Evolutionary conservation across 768 basidiomycete genomes (phyloP), one percentile per base, ranked within the genome.

Genomic region (Tulasnella sp.): DNA sequence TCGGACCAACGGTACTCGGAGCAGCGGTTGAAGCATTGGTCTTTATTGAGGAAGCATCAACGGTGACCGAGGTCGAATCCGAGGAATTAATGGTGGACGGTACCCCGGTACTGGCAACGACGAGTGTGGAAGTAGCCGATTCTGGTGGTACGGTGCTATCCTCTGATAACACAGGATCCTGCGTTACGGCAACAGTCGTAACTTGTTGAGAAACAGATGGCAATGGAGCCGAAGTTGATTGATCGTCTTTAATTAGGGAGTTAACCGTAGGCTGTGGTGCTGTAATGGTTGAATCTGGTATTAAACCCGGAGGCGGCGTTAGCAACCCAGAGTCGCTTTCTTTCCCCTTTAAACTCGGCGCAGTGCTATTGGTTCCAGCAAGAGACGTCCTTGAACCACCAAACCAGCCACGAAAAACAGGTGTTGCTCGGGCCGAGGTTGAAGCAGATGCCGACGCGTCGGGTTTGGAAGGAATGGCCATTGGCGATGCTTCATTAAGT

Each of bases 391-490:
- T 74, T 40, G 73, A 74, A 21, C 73, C 73, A 40, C 73, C 73
- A 42, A 74, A 74, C 73, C 73, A 74, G n/a, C 73, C 73, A 21
- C 73, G 73, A 19, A 40, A 40, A 7, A 74, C 73, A 21, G 73
- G 73, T 12, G 73, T 46, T 27, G 44, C 44, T 12, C 39, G 21
- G 42, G 62, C 62, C 62, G 62, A 68, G 12, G 62, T 68, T 27
- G 62, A 6, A 2, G 31, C 31, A 24, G 62, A 68, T 31, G 27
- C 62, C 62, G 62, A 68, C 31, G n/a, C 2, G 10, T 68, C 34
- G 62, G 62, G 62, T 68, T 68, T 68, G 31, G 62, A 31, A 14
- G 62, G 62, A 16, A 68, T 68, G 34, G 62, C 31, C 27, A 68
- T 34, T 10, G 62, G 62, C 27, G 31, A 34, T 36, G 31, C 62